Base-by-base conservation (phyloP, 805 yeast species). In the Blastobotrys parvus region DNA sequence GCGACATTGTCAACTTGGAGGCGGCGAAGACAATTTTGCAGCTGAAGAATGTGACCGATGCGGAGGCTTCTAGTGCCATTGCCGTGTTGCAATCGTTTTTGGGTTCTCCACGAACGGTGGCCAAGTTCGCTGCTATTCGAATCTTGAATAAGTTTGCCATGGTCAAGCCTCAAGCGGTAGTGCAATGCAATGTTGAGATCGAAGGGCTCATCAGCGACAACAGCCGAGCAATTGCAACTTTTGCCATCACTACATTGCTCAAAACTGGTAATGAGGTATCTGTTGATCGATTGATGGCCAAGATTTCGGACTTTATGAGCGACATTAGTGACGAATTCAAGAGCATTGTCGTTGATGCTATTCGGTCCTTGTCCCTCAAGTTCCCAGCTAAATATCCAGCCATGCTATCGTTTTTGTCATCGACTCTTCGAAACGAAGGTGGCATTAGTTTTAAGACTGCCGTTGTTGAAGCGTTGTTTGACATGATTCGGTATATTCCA, bases 271-370 rank as follows among this genome's bases (percentile, higher is more conserved):
- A 89, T 51, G 82, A 86, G 48, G 87, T 85, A 47, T 76, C 77
- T 53, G 95, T 92, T 44, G 95, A 90, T 61, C 75, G 95, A 56
- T 74, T 92, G 54, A 86, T 92, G 64, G 73, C 80, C 49, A 89
- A 88, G 43, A 87, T 92, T 67, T 73, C 92, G 25, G 80, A 82
- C 30, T 82, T 89, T 61, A 85, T 90, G 82, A 85, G 77, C 60
- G 97, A 90, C 53, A 90, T 92, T 50, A 78, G 95, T 25, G 98
- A 92, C 63, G 98, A 92, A 61, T 92, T 92, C 71, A 87, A 87
- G 64, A 77, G 88, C 46, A 90, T 89, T 52, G 94, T 92, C 42
- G 86, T 92, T 50, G 97, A 92, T 60, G 97, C 98, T 6, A 80
- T 92, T 53, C 83, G 94, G 59, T 82, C 90, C 38, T 71, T 92